phyloP scores from a whole-genome alignment of 805 yeast species.

The Sungouiozyma intestinalis region DNA sequence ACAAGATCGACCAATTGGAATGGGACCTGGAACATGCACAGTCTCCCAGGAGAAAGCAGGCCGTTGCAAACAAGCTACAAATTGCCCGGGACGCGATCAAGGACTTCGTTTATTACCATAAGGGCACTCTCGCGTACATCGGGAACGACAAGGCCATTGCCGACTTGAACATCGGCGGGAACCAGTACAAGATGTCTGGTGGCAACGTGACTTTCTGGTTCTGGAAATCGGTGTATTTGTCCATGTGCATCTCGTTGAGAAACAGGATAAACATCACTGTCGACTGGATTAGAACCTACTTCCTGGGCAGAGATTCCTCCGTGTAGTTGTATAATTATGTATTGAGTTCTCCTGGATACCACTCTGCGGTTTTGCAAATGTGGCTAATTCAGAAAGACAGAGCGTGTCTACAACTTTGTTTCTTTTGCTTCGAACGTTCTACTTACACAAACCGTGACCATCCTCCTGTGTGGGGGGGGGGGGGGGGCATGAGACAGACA shows the following conservation, averaged over 20 bases:
- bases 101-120: conserved; percentile 73
- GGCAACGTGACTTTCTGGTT: conserved; percentile 82
- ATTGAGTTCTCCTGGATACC: no score
- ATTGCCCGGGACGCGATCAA: conserved; percentile 30
- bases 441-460: no score
- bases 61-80: not conserved
- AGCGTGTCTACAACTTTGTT: no score
- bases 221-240: conserved; percentile 91
- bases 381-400: no score
- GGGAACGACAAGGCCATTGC: conserved; percentile 93
- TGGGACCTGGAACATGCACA: conserved; percentile 30
- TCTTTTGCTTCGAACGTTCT: no score
- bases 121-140: conserved; percentile 90
- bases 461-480: no score
- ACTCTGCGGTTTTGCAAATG: no score
- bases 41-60: not conserved
- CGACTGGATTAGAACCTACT: conserved; percentile 81
- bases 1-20: conserved; percentile 50
- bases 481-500: no score
- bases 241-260: conserved; percentile 84
- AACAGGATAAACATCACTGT: conserved; percentile 76
- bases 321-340: conserved; percentile 10
- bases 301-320: conserved; percentile 81
- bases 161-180: conserved; percentile 68
- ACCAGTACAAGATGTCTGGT: conserved; percentile 75